phyloP scores from a whole-genome alignment of 257 asterid genomes.

The Dorcoceras hygrometricum region DNA sequence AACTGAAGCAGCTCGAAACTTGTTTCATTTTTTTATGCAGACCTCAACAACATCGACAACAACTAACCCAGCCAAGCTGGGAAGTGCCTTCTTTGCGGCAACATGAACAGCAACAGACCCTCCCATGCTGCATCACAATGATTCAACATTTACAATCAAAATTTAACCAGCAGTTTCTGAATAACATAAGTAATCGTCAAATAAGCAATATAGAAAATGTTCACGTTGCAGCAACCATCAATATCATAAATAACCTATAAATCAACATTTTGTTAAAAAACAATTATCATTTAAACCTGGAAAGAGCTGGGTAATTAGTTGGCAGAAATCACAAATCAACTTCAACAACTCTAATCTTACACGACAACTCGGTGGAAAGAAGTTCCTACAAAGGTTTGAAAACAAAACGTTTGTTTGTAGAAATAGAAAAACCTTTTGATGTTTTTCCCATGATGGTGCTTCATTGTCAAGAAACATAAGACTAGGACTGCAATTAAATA shows the following conservation, averaged over 20 bases:
- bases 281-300: background rate
- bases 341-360: too few relatives aligned
- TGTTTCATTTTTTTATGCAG: constrained; percentile 8
- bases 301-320: background rate
- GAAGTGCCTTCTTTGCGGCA: constrained; percentile 77
- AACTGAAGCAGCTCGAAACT: background rate
- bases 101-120: constrained; percentile 89
- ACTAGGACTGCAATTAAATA: background rate
- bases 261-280: constrained; percentile 5
- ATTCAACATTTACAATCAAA: background rate
- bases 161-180: constrained; percentile 1
- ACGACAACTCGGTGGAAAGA: background rate
- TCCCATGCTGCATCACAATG: constrained; percentile 64
- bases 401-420: constrained; percentile 4
- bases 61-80: constrained; percentile 77
- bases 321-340: too few relatives aligned
- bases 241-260: background rate
- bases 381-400: background rate
- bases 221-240: background rate
- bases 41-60: constrained; percentile 99
- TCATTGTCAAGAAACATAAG: background rate
- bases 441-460: background rate
- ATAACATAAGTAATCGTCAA: background rate
- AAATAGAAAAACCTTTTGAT: background rate
- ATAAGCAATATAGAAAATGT: background rate